Conservation (phyloP, 2,329 filamentous ascomycete genomes). For the Pyrenophora teres region DNA sequence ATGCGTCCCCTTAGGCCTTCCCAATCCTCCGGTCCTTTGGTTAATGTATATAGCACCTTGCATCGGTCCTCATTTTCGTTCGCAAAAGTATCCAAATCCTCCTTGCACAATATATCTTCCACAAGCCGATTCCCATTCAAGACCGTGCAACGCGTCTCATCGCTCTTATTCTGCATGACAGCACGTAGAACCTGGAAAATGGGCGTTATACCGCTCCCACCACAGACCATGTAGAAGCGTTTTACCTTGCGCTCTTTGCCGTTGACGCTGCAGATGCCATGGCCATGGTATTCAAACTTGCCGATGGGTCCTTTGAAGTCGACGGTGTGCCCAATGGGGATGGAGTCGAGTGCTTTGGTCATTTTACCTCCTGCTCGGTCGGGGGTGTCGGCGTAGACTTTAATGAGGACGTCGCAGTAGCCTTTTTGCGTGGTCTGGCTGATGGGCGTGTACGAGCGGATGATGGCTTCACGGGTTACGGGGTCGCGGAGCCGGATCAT, state of each 20-base stretch:
- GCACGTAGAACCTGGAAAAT: slow-evolving; percentile 82
- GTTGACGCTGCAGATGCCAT: slow-evolving; percentile 66
- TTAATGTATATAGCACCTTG: slow-evolving; percentile 71
- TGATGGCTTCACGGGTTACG: slow-evolving; percentile 71
- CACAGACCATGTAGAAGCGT: slow-evolving; percentile 84
- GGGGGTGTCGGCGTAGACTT: slow-evolving; percentile 72
- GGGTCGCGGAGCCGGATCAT: slow-evolving; percentile 81
- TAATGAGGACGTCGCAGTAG: slow-evolving; percentile 75
- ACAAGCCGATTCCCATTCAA: slow-evolving; percentile 77
- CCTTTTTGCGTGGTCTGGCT: slow-evolving; percentile 67
- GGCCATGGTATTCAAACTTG: slow-evolving; percentile 78
- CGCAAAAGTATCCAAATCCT: slow-evolving; percentile 70
- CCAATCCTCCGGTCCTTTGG: slow-evolving; percentile 68
- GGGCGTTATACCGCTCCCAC: slow-evolving; percentile 88
- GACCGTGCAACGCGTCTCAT: slow-evolving; percentile 71
- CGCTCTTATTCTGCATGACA: slow-evolving; percentile 66
- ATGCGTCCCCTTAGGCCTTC: slow-evolving; percentile 70
- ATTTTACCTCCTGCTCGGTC: slow-evolving; percentile 72
- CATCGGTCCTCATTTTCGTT: slow-evolving; percentile 61
- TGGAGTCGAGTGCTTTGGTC: slow-evolving; percentile 75
- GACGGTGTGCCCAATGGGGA: slow-evolving; percentile 73
- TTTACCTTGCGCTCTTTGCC: slow-evolving; percentile 62
- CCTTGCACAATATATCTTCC: slow-evolving; percentile 80
- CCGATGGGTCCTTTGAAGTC: slow-evolving; percentile 90
- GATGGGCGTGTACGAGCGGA: slow-evolving; percentile 85